These are phyloP conservation scores for grape (Vitis vinifera) DNA, from an alignment of 164 flowering plant species.

Conservation along the genomic window DNA sequence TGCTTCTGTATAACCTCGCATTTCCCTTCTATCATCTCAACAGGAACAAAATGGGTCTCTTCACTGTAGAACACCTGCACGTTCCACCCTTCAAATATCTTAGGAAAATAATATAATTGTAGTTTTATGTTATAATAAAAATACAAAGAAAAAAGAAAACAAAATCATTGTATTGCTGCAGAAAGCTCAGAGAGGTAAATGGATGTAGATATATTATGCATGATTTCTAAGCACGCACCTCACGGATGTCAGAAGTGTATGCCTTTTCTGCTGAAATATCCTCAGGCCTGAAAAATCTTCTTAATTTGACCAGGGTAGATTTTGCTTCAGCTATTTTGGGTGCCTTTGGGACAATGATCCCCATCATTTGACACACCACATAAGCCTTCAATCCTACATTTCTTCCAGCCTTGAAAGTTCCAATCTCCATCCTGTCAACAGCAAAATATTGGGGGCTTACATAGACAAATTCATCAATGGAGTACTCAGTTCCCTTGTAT, in stretches of 20 bases:
- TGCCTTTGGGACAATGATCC: slow-evolving; percentile 36
- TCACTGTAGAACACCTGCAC: slow-evolving; percentile 86
- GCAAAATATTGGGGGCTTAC: slow-evolving; percentile 49
- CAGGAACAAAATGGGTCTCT: slow-evolving; percentile 39
- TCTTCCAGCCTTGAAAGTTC: slow-evolving; percentile 72
- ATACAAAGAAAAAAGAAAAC: too few species aligned
- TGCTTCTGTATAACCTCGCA: slow-evolving; percentile 77
- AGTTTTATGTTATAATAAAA: too few species aligned
- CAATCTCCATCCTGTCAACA: slow-evolving; percentile 32
- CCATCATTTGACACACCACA: slow-evolving; percentile 77
- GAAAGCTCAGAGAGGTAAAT: too few species aligned
- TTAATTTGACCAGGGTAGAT: slow-evolving; percentile 51
- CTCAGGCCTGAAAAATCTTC: slow-evolving; percentile 92
- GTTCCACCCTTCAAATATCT: not conserved
- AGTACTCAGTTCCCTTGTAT: slow-evolving; percentile 54
- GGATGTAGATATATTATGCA: not conserved
- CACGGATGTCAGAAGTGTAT: slow-evolving; percentile 77
- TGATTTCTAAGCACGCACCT: slow-evolving; percentile 37
- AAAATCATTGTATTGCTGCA: too few species aligned
- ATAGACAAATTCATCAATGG: slow-evolving; percentile 69
- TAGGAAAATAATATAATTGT: not conserved
- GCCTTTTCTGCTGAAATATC: slow-evolving; percentile 85
- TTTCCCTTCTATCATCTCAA: slow-evolving; percentile 66
- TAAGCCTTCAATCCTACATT: slow-evolving; percentile 84
- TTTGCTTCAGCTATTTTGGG: slow-evolving; percentile 30